Percentiles rank a stretch among this genome's conserved stretches.
phyloP scores from a whole-genome alignment of 495 filamentous ascomycete genomes.

The Talaromyces thailandensis region DNA sequence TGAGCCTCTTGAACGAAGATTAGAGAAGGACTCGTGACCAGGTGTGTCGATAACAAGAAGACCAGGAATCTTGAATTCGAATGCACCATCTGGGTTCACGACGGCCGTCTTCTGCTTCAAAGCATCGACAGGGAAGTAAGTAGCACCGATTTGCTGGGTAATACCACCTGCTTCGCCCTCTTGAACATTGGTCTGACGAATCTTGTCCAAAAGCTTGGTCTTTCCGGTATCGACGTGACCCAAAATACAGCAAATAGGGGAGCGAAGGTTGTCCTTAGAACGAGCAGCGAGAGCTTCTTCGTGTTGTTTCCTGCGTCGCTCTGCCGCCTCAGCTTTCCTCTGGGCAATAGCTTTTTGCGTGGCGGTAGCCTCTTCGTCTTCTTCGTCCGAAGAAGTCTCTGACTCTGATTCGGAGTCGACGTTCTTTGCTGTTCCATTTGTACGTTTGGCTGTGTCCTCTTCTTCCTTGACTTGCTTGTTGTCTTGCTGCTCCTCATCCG shows the following conservation, averaged over 20 bases:
- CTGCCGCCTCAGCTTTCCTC: constrained; percentile 83
- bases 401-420: constrained; percentile 47
- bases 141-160: constrained; percentile 99
- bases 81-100: constrained; percentile 80
- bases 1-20: constrained; percentile 89
- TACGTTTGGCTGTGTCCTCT: constrained; percentile 15
- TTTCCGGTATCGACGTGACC: constrained; percentile 99
- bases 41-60: constrained; percentile 97
- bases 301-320: constrained; percentile 77
- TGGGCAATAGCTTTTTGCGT: constrained; percentile 58
- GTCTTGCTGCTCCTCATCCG: constrained; percentile 62
- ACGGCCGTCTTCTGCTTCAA: constrained; percentile 85
- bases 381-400: constrained; percentile 54
- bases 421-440: constrained; percentile 18
- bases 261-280: constrained; percentile 89
- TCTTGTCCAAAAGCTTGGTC: constrained; percentile 97
- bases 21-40: constrained; percentile 99
- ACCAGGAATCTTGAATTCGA: constrained; percentile 97
- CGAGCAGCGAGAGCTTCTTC: constrained; percentile 86
- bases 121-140: constrained; percentile 96
- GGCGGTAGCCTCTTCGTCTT: constrained; percentile 63
- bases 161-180: constrained; percentile 99
- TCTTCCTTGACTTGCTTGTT: constrained; percentile 25
- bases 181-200: constrained; percentile 97
- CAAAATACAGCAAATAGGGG: constrained; percentile 98